Percentiles rank a stretch among this genome's conserved stretches.
Conservation (phyloP, 176 grass and related monocot species). For the Ensete glaucum region DNA sequence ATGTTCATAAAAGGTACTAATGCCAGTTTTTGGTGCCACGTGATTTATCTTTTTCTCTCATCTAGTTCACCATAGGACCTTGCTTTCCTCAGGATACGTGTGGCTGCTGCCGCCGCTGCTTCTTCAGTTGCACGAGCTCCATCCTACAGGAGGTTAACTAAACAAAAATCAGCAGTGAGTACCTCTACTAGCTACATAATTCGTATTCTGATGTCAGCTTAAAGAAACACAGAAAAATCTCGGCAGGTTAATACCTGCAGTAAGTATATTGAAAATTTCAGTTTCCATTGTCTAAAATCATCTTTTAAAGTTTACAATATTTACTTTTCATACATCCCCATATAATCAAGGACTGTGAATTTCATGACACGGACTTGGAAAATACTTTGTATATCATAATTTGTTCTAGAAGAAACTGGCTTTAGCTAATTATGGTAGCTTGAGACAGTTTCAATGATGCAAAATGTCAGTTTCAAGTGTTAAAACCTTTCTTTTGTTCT, state of each 20-base stretch:
- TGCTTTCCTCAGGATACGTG: conserved; percentile 52
- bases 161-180: conserved; percentile 70
- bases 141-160: conserved; percentile 66
- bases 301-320: too few relatives aligned
- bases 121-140: conserved; percentile 93
- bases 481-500: neutral
- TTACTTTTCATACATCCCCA: too few relatives aligned
- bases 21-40: neutral
- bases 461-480: conserved; percentile 8
- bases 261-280: too few relatives aligned
- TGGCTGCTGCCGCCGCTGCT: conserved; percentile 78
- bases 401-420: too few relatives aligned
- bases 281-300: too few relatives aligned
- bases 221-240: neutral
- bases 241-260: too few relatives aligned
- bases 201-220: neutral
- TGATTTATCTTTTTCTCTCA: neutral
- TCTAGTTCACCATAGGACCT: conserved; percentile 4
- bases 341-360: too few relatives aligned
- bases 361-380: too few relatives aligned
- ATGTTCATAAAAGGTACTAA: conserved; percentile 91
- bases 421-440: neutral
- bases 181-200: neutral
- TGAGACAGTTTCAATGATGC: neutral
- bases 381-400: too few relatives aligned